phyloP scores from a whole-genome alignment of 2,329 filamentous ascomycete genomes.

The Magnaporthiopsis poae region DNA sequence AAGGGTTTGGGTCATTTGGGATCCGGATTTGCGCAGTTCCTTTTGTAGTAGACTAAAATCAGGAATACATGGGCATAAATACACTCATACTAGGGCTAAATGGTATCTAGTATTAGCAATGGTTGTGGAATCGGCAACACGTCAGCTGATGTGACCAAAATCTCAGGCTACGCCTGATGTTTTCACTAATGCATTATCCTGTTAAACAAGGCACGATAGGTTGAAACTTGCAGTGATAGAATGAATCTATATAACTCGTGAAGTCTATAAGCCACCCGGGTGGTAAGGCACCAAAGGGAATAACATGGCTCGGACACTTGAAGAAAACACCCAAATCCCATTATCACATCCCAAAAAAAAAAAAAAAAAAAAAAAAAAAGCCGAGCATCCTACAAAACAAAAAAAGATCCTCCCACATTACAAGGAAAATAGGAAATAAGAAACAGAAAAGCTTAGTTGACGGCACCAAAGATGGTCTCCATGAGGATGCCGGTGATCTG shows the following conservation, averaged over 20 bases:
- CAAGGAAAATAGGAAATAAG: too few species aligned
- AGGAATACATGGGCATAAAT: background rate
- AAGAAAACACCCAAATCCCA: background rate
- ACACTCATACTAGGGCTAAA: background rate
- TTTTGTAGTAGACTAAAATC: background rate
- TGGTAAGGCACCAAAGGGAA: background rate
- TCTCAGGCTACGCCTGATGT: too few species aligned
- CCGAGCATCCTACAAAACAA: background rate
- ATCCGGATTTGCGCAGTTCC: background rate
- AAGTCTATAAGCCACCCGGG: background rate
- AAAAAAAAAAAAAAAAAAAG: background rate
- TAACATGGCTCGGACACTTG: background rate
- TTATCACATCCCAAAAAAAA: background rate
- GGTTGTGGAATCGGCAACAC: too few species aligned
- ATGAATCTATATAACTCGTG: background rate
- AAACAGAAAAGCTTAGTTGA: slow-evolving; percentile 1
- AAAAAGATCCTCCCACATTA: background rate
- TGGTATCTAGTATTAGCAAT: too few species aligned
- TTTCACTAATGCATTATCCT: too few species aligned
- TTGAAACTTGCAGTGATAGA: background rate
- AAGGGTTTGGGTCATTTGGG: background rate
- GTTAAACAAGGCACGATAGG: background rate
- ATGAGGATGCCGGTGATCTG: slow-evolving; percentile 33
- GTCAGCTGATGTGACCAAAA: too few species aligned
- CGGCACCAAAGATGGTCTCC: slow-evolving; percentile 18